phyloP scores from a whole-genome alignment of 2,329 filamentous ascomycete species.

The Ilyonectria mors-panacis region DNA sequence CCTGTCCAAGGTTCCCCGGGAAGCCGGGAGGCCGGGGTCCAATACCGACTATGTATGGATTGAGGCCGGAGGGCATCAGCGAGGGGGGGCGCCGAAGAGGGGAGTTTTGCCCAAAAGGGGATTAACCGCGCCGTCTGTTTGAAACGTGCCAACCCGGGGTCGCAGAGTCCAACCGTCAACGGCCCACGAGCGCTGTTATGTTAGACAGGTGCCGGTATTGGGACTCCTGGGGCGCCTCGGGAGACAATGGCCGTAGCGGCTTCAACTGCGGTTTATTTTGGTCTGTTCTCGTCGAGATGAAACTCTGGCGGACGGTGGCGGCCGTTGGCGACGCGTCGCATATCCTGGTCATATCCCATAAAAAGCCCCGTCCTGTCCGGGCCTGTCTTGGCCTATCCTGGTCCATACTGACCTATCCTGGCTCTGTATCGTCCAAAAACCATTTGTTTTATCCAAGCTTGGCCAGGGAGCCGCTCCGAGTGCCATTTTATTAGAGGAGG shows the following conservation, averaged over 20 bases:
- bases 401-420: conserved; percentile 5
- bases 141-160: conserved; percentile 29
- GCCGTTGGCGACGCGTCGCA: conserved; percentile 26
- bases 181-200: background rate
- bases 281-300: conserved; percentile 22
- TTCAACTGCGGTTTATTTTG: background rate
- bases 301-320: conserved; percentile 27
- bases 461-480: background rate
- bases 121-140: conserved; percentile 14
- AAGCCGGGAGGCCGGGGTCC: conserved; percentile 10
- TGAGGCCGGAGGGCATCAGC: background rate
- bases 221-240: background rate
- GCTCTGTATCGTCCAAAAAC: background rate
- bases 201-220: conserved; percentile 6
- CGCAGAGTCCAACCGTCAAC: conserved; percentile 2
- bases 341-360: conserved; percentile 11
- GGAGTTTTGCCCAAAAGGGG: conserved; percentile 15
- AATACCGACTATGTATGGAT: background rate
- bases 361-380: background rate
- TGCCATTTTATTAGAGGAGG: conserved; percentile 2
- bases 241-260: background rate
- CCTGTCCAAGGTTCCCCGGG: conserved; percentile 20
- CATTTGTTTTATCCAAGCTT: conserved; percentile 12
- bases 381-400: background rate
- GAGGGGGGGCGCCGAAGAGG: background rate